Evolutionary conservation across 768 basidiomycete species (phyloP).

Genomic region (Macrolepiota albuminosa): DNA sequence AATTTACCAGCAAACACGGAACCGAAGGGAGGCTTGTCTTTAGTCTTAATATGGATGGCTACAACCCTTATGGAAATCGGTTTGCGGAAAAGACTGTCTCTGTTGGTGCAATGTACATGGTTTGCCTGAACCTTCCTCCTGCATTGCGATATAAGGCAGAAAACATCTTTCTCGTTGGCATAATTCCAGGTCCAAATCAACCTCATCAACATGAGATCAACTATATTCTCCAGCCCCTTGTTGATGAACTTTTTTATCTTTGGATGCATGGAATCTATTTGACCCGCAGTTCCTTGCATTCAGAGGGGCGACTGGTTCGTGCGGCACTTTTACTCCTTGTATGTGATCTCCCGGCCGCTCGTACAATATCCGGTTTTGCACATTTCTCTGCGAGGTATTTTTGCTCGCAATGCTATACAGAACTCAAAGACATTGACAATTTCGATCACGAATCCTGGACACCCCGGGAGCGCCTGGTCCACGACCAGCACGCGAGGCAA

Average conservation of each 20-base stretch:
- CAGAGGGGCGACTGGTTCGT: neutral
- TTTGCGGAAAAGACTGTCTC: conserved; percentile 20
- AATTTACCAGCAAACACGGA: conserved; percentile 15
- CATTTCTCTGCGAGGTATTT: conserved; percentile 13
- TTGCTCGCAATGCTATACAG: conserved; percentile 19
- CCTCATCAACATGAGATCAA: conserved; percentile 30
- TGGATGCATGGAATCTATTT: conserved; percentile 23
- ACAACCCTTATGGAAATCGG: conserved; percentile 22
- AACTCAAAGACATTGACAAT: conserved; percentile 18
- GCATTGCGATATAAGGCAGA: conserved; percentile 27
- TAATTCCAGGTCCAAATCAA: conserved; percentile 37
- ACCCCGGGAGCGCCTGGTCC: neutral
- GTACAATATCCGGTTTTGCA: conserved; percentile 22
- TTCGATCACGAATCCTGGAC: conserved; percentile 14
- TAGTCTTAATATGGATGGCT: conserved; percentile 21
- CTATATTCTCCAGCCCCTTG: conserved; percentile 26
- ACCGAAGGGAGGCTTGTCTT: conserved; percentile 19
- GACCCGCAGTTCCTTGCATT: neutral
- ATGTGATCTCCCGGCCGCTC: conserved; percentile 27
- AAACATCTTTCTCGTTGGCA: conserved; percentile 37
- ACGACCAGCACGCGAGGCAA: neutral
- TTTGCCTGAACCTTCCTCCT: conserved; percentile 31
- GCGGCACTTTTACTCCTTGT: conserved; percentile 24
- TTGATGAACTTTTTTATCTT: conserved; percentile 29
- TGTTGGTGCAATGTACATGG: conserved; percentile 21